Percentiles rank a stretch among this genome's conserved stretches.
Evolutionary conservation across 225 moss, liverwort and hornwort genomes (phyloP).

Genomic region (Antitrichia curtipendula): DNA sequence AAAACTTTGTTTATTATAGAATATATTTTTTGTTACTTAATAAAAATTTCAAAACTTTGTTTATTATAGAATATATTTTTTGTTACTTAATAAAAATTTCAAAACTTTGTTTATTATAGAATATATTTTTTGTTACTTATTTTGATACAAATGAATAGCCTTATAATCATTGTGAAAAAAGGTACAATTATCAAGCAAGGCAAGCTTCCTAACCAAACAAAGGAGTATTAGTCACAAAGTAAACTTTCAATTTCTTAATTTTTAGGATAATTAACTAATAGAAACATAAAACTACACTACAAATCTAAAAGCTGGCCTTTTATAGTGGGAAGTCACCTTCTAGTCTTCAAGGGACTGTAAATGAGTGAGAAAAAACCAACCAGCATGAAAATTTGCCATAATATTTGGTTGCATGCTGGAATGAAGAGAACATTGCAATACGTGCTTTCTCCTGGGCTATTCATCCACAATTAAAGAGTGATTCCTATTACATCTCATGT

Average conservation of each 20-base stretch:
- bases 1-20: no score
- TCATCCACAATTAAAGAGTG: no score
- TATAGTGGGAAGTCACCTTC: no score
- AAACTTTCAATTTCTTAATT: neutral
- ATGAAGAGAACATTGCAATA: neutral
- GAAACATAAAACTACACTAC: neutral
- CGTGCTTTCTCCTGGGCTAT: rapidly evolving
- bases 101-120: no score
- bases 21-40: no score
- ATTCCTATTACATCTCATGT: no score
- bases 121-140: no score
- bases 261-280: neutral
- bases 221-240: neutral
- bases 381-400: no score
- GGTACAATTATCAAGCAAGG: neutral
- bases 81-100: no score
- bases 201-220: neutral
- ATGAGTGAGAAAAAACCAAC: neutral
- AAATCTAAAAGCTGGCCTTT: no score
- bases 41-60: no score
- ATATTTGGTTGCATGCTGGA: neutral
- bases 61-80: no score
- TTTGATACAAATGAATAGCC: neutral
- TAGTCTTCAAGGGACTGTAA: neutral
- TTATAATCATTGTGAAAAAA: neutral